Percentiles rank a stretch among this genome's conserved stretches.
Evolutionary conservation across 331 rosid species (phyloP).

Genomic region (Dryas integrifolia): DNA sequence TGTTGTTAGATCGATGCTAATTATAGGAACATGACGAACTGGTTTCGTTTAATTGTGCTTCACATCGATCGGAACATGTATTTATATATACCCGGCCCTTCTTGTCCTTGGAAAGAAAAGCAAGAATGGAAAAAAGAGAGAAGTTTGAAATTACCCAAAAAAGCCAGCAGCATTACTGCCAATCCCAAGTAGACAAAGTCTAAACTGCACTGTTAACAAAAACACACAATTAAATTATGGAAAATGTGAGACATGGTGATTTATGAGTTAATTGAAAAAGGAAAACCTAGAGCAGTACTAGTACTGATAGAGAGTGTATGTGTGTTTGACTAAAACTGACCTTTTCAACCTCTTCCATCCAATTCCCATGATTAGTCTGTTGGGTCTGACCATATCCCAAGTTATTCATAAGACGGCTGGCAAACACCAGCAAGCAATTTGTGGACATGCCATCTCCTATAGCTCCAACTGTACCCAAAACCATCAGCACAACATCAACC

Average conservation of each 20-base stretch:
- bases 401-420: conserved; percentile 87
- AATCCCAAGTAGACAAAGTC: conserved; percentile 95
- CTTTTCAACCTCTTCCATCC: conserved; percentile 77
- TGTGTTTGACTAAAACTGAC: conserved; percentile 35
- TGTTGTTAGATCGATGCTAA: background rate
- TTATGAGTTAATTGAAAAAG: background rate
- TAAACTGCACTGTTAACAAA: conserved; percentile 76
- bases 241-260: background rate
- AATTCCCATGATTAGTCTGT: conserved; percentile 33
- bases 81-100: background rate
- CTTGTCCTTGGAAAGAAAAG: conserved; percentile 39
- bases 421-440: conserved; percentile 66
- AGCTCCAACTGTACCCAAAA: conserved; percentile 79
- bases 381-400: conserved; percentile 58
- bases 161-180: conserved; percentile 73
- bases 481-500: conserved; percentile 71
- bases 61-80: background rate
- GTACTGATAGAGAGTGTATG: background rate
- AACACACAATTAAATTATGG: conserved; percentile 4
- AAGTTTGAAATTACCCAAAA: conserved; percentile 69
- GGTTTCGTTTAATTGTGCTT: background rate
- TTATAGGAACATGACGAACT: conserved; percentile 3
- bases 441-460: conserved; percentile 94
- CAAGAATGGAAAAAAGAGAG: background rate
- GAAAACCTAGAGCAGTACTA: background rate